These are phyloP conservation scores for Myriosclerotinia curreyana DNA, from an alignment of 2,329 filamentous ascomycete genomes.

Conservation along the genomic window DNA sequence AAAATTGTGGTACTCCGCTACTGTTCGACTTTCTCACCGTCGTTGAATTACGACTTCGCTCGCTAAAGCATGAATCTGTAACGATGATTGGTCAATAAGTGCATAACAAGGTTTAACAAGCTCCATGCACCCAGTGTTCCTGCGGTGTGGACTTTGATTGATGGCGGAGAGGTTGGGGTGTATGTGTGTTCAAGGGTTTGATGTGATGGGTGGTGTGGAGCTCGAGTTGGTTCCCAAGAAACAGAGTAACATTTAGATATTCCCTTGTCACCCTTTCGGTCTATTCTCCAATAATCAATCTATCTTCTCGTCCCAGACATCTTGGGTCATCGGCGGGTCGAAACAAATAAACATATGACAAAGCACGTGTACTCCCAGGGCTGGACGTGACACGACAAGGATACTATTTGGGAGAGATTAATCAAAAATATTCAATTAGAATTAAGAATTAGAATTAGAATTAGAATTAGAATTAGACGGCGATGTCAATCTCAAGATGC, in stretches of 20 bases:
- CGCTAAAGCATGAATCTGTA: conserved; percentile 21
- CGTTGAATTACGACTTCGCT: conserved; percentile 21
- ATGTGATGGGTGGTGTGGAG: conserved; percentile 20
- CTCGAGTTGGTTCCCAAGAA: conserved; percentile 14
- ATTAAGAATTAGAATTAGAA: neutral
- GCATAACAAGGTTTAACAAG: conserved; percentile 20
- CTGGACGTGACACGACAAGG: conserved; percentile 36
- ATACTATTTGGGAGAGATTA: neutral
- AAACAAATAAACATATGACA: conserved; percentile 36
- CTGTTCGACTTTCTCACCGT: conserved; percentile 23
- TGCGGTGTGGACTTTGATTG: conserved; percentile 26
- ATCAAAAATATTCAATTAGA: neutral
- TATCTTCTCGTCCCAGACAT: conserved; percentile 7
- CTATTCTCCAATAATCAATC: conserved; percentile 18
- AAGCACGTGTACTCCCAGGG: conserved; percentile 31
- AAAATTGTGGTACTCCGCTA: conserved; percentile 14
- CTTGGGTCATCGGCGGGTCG: conserved; percentile 6
- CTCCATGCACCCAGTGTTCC: conserved; percentile 23
- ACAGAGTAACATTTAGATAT: conserved; percentile 6
- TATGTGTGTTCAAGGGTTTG: conserved; percentile 11
- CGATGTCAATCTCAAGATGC: conserved; percentile 16
- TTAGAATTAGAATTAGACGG: conserved; percentile 13
- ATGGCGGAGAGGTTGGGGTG: conserved; percentile 22
- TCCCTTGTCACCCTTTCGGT: neutral
- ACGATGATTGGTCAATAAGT: conserved; percentile 17